Base-by-base conservation (phyloP, 2,329 filamentous ascomycete genomes). In the Orbilia brochopaga region DNA sequence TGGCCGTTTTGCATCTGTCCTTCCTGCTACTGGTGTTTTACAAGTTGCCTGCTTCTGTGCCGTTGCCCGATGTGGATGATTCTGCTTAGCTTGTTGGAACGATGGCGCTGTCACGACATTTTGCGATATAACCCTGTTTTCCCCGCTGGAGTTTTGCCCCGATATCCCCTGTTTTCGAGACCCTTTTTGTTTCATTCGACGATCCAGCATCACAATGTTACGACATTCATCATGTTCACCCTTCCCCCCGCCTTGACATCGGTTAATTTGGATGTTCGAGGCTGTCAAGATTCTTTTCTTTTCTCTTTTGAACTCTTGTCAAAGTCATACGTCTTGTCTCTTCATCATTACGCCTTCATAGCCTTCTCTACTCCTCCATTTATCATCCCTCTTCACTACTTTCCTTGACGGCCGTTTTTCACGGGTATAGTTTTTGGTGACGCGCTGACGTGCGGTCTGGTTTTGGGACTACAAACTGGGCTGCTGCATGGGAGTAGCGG, bases 21-120 rank as follows among this genome's bases (percentile, higher is more conserved):
- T 72, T 72, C 24, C 27, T 64, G 60, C 37, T 61, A 23, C 48
- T 72, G 15, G 58, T 69, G 61, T 46, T 62, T 63, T 46, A 62
- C 21, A 69, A 69, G 50, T 50, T 69, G 37, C 52, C 62, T 57
- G 37, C 30, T 50, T 62, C 52, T 63, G 21, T 69, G 46, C 52
- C 42, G 23, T 69, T 54, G 57, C 4, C 27, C 8, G 42, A 44
- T 61, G 42, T 50, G 32, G 52, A 69, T 30, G 52, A 19, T 62
- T 21, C 59, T 40, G 8, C 42, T 46, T 57, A 57, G 58, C 52
- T 57, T 62, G 32, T 54, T 54, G 58, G 65, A n/a, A 63, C 58
- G 57, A 51, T 69, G 35, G 27, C 10, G 27, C 50, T 37, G n/a
- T n/a, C 23, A 13, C 40, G 13, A 8, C 54, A 42, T 27, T 21